These are phyloP conservation scores for Groenewaldozyma sp. DNA, from an alignment of 1,139 yeast genomes.

Conservation along the genomic window DNA sequence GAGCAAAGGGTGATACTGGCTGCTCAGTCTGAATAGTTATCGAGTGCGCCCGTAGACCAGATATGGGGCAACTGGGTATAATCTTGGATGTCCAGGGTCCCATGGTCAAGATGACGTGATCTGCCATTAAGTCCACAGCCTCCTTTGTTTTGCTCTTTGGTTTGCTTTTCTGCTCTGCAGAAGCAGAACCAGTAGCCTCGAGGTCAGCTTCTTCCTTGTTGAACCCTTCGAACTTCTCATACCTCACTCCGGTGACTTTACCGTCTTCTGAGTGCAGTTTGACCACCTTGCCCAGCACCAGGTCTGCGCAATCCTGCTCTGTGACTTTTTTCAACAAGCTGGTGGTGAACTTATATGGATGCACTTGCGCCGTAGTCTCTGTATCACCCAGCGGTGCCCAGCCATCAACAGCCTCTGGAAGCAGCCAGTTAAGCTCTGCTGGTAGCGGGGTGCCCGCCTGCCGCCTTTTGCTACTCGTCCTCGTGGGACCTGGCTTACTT, in stretches of 20 bases:
- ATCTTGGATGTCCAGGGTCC: constrained; percentile 97
- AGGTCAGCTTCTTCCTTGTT: constrained; percentile 8
- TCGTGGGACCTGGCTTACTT: not conserved
- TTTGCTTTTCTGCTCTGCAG: not conserved
- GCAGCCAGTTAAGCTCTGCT: constrained; percentile 72
- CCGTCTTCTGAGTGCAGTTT: constrained; percentile 17
- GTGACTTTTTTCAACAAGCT: constrained; percentile 71
- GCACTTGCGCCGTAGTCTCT: constrained; percentile 93
- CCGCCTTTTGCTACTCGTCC: not conserved
- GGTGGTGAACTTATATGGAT: constrained; percentile 87
- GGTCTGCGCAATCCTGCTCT: constrained; percentile 75
- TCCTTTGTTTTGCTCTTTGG: constrained; percentile 2
- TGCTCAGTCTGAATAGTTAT: constrained; percentile 76
- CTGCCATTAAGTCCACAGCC: constrained; percentile 40
- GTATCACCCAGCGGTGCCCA: constrained; percentile 80
- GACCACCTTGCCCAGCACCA: constrained; percentile 70
- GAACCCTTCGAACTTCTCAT: constrained; percentile 5
- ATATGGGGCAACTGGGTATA: constrained; percentile 84
- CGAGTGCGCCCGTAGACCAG: constrained; percentile 89
- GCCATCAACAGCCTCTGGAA: constrained; percentile 51
- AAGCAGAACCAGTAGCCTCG: constrained; percentile 7
- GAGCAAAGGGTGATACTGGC: constrained; percentile 79
- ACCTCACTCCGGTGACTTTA: constrained; percentile 16
- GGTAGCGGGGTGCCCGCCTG: constrained; percentile 41
- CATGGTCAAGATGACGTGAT: constrained; percentile 71